These are phyloP conservation scores for Podospora appendiculata DNA, from an alignment of 495 filamentous ascomycete species.

Conservation along the genomic window DNA sequence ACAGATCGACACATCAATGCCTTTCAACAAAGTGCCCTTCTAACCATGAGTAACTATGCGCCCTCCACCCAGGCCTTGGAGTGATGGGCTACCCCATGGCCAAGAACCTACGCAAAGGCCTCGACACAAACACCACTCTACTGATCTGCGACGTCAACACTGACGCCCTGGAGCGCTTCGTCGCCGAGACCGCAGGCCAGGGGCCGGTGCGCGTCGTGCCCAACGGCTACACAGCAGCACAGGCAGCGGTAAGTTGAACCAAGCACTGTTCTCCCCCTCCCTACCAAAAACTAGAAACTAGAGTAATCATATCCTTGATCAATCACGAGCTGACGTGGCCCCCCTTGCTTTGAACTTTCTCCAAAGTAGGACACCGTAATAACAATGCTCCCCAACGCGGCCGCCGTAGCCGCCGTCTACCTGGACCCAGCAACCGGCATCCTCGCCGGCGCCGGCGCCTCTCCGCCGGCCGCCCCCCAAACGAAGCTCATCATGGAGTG, in stretches of 20 bases:
- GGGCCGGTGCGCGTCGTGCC: conserved; percentile 11
- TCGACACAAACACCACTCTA: conserved; percentile 29
- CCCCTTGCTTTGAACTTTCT: too few relatives aligned
- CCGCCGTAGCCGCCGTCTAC: conserved; percentile 31
- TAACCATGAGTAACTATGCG: not conserved
- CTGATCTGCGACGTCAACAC: conserved; percentile 40
- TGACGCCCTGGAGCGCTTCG: conserved; percentile 27
- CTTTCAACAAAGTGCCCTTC: not conserved
- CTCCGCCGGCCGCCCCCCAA: not conserved
- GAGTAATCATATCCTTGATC: too few relatives aligned
- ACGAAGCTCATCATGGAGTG: conserved; percentile 34
- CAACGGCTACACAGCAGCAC: conserved; percentile 32
- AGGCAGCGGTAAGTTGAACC: conserved; percentile 26
- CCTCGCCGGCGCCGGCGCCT: conserved; percentile 16
- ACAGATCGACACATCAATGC: not conserved
- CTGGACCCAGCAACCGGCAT: conserved; percentile 29
- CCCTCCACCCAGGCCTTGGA: conserved; percentile 13
- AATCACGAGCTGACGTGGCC: too few relatives aligned
- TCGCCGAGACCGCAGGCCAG: conserved; percentile 19
- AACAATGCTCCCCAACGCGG: conserved; percentile 33
- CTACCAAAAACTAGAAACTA: not conserved
- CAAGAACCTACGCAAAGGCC: conserved; percentile 37
- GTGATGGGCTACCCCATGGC: conserved; percentile 46
- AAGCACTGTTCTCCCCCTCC: not conserved
- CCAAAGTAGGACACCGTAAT: conserved; percentile 32